Evolutionary conservation across 306 rosid species (phyloP).

Genomic region (Rosa chinensis): DNA sequence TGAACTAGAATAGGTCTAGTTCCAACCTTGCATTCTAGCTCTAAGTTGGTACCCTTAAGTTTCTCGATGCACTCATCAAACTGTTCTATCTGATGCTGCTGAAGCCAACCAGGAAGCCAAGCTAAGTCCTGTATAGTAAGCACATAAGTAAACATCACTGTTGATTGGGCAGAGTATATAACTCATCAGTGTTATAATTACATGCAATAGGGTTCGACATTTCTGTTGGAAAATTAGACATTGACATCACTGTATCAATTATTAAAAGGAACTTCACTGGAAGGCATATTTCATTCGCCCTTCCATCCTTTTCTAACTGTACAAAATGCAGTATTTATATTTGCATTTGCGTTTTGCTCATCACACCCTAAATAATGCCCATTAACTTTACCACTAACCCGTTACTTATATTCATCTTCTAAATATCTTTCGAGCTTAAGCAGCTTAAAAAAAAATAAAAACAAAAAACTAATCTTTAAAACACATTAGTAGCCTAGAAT

Average conservation of each 20-base stretch:
- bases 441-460: too few relatives aligned
- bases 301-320: neutral
- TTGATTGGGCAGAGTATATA: neutral
- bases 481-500: too few relatives aligned
- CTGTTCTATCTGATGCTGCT: conserved; percentile 51
- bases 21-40: conserved; percentile 48
- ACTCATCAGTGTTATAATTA: neutral
- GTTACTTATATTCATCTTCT: too few relatives aligned
- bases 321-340: neutral
- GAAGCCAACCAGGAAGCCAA: conserved; percentile 91
- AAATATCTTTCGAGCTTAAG: too few relatives aligned
- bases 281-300: too few relatives aligned
- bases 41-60: conserved; percentile 30
- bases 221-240: neutral
- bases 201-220: neutral
- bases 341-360: neutral
- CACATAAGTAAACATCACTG: conserved; percentile 11
- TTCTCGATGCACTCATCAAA: conserved; percentile 37
- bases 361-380: neutral
- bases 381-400: neutral
- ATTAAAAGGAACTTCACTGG: neutral
- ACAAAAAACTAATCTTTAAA: too few relatives aligned
- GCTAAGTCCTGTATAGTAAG: conserved; percentile 58
- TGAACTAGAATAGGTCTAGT: neutral
- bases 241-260: neutral